Evolutionary conservation across 2,329 filamentous ascomycete species (phyloP).

Genomic region (Calonectria pseudoturangicola): DNA sequence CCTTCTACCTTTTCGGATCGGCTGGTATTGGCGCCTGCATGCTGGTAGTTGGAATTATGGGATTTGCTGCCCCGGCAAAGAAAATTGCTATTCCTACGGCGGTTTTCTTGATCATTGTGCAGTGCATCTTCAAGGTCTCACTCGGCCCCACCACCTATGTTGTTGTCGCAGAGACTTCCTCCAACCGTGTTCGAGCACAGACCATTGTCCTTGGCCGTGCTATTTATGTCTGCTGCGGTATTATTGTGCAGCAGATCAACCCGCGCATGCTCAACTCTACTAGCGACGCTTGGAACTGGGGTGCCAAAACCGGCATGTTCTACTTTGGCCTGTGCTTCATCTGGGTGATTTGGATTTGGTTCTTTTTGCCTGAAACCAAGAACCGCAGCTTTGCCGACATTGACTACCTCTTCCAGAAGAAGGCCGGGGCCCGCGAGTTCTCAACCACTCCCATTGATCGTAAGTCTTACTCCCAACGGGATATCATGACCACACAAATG

Average conservation of each 20-base stretch:
- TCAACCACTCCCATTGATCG: slow-evolving; percentile 26
- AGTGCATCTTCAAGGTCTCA: slow-evolving; percentile 71
- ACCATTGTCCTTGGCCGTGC: slow-evolving; percentile 67
- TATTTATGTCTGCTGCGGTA: slow-evolving; percentile 63
- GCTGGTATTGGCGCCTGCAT: slow-evolving; percentile 62
- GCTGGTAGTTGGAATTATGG: slow-evolving; percentile 64
- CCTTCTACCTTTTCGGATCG: slow-evolving; percentile 64
- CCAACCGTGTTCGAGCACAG: slow-evolving; percentile 67
- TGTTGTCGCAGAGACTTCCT: slow-evolving; percentile 76
- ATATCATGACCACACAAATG: background rate
- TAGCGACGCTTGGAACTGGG: slow-evolving; percentile 66
- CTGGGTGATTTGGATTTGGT: slow-evolving; percentile 69
- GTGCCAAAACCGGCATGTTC: slow-evolving; percentile 68
- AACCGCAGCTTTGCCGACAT: slow-evolving; percentile 73
- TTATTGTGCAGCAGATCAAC: slow-evolving; percentile 63
- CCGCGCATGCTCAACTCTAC: slow-evolving; percentile 67
- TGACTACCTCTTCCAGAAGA: slow-evolving; percentile 71
- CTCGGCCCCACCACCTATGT: slow-evolving; percentile 83
- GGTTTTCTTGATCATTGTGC: slow-evolving; percentile 63
- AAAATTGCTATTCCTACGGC: slow-evolving; percentile 54
- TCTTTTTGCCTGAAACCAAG: slow-evolving; percentile 72
- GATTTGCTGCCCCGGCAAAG: slow-evolving; percentile 54
- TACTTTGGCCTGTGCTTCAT: slow-evolving; percentile 65
- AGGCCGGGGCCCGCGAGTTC: slow-evolving; percentile 64
- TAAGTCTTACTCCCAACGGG: background rate